Evolutionary conservation across 345 rosid genomes (phyloP), one percentile per base, ranked within the genome.

Genomic region (Eutrema yunnanense): DNA sequence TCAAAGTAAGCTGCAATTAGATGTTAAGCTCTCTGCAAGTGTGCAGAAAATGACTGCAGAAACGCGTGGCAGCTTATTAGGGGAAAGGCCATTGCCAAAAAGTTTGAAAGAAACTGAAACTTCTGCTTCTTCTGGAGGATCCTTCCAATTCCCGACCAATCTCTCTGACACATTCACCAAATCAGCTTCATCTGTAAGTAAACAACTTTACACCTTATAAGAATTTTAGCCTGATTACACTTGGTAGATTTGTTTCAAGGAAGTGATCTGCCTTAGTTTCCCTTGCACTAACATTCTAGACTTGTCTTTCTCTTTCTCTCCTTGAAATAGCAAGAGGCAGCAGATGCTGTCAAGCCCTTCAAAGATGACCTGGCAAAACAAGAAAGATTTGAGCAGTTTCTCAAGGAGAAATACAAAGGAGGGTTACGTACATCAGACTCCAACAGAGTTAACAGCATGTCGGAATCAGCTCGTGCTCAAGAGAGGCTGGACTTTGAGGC

Each of bases 401-500:
- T 92, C 80, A 92, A 83, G 86, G 96, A 90, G 59, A 92, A 92
- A 81, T 87, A 92, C 74, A 81, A 81, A 65, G 99, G 99, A 77
- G 99, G 98, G 40, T 90, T 95, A 75, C 96, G 96, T 40, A 56
- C 90, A 22, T 65, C 85, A 34, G 84, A 69, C 30, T 81, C 85
- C 57, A 73, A 78, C 73, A 84, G 81, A 75, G 81, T 85, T 36
- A 80, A 79, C 74, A 80, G 73, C 58, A 80, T 95, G 98, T 86
- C 98, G 41, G 99, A 95, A 80, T 79, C 86, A 56, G 92, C 84
- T 81, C 98, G 98, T 80, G 99, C 98, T 40, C 96, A 79, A 57
- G 99, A 95, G 80, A 92, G 88, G 84, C 70, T 95, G 72, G 98
- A 95, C 73, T 95, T 95, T 81, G 99, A 95, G 86, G 90, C 96